A percentile compares a stretch with the other conserved stretches of the same genome.
Evolutionary conservation across 768 basidiomycete genomes (phyloP).

Genomic region (Russula emetica): DNA sequence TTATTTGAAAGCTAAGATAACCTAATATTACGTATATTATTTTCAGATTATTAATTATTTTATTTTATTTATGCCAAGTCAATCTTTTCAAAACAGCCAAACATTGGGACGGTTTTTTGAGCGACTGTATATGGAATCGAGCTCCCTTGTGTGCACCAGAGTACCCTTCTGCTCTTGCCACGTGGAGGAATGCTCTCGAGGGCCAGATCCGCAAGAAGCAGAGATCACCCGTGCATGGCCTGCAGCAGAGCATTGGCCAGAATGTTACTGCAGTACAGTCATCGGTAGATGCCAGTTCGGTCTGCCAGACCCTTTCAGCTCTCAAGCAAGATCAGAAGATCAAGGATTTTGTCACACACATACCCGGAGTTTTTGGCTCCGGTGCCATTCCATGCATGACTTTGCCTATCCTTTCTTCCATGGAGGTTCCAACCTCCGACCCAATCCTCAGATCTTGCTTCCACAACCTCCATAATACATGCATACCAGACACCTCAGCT

Average conservation of each 20-base stretch:
- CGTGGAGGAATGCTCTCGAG: background rate
- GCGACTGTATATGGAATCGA: background rate
- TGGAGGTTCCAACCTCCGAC: background rate
- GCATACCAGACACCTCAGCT: background rate
- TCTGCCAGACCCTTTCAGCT: background rate
- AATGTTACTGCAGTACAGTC: background rate
- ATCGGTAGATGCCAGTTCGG: background rate
- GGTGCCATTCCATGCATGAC: background rate
- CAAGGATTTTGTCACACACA: background rate
- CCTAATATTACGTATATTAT: too few species aligned
- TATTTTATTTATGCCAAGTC: too few species aligned
- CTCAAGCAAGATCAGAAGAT: conserved; percentile 2
- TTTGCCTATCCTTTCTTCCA: conserved; percentile 5
- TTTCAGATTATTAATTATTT: too few species aligned
- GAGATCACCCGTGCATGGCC: background rate
- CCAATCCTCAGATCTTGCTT: conserved; percentile 1
- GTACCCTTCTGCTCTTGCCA: background rate
- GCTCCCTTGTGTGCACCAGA: background rate
- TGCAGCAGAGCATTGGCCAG: background rate
- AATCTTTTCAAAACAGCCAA: too few species aligned
- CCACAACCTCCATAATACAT: background rate
- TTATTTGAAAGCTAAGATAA: too few species aligned
- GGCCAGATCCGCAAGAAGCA: background rate
- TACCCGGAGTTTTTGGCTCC: conserved; percentile 1
- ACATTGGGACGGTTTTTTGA: too few species aligned